These are phyloP conservation scores for Hypoxylon trugodes DNA, from an alignment of 495 filamentous ascomycete genomes.

Conservation along the genomic window DNA sequence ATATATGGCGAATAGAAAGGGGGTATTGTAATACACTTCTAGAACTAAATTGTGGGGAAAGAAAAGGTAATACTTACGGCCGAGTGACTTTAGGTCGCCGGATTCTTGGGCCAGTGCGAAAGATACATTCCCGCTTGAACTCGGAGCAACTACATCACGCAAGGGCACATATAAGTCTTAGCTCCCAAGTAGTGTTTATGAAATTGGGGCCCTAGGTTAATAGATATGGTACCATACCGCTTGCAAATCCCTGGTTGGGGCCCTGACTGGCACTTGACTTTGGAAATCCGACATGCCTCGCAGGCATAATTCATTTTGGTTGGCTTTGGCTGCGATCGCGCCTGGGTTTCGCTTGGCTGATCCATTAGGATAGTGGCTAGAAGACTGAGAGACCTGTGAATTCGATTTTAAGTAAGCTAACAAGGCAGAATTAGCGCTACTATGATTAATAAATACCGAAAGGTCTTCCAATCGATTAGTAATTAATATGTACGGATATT, in stretches of 20 bases:
- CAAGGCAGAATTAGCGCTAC: neutral
- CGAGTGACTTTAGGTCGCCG: conserved; percentile 48
- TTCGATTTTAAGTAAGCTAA: too few species aligned
- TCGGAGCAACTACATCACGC: conserved; percentile 51
- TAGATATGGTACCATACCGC: conserved; percentile 45
- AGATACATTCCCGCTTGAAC: conserved; percentile 59
- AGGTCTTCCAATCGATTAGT: neutral
- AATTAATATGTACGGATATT: neutral
- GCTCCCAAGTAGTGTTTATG: neutral
- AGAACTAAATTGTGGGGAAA: neutral
- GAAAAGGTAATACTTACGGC: conserved; percentile 41
- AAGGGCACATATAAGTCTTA: conserved; percentile 16
- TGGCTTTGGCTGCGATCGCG: conserved; percentile 14
- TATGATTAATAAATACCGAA: conserved; percentile 1
- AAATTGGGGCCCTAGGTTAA: neutral
- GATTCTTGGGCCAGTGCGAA: conserved; percentile 55
- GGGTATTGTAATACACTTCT: neutral
- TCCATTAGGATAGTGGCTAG: conserved; percentile 7
- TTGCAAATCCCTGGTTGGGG: conserved; percentile 55
- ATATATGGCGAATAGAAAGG: neutral
- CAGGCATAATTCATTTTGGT: conserved; percentile 54
- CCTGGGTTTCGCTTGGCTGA: conserved; percentile 14
- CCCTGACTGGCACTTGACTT: conserved; percentile 55
- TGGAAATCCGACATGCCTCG: conserved; percentile 56
- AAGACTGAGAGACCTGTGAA: too few species aligned